A percentile compares a stretch with the other conserved stretches of the same genome.
phyloP scores from a whole-genome alignment of 805 yeast species.

The Candida maesae region DNA sequence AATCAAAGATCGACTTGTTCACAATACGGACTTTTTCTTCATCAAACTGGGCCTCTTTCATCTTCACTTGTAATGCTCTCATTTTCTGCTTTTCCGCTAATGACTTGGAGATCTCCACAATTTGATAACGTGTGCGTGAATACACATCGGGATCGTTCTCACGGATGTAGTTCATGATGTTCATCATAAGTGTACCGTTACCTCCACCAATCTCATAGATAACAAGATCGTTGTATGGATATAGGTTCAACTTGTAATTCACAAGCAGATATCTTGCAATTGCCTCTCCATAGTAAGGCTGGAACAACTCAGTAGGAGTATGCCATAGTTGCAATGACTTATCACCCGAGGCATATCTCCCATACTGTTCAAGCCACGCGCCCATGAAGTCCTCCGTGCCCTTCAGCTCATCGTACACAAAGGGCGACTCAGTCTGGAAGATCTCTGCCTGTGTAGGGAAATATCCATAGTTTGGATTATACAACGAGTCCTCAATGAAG shows the following conservation, averaged over 20 bases:
- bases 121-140: slow-evolving; percentile 50
- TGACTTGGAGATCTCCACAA: slow-evolving; percentile 22
- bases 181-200: slow-evolving; percentile 80
- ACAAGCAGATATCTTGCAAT: slow-evolving; percentile 75
- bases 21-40: slow-evolving; percentile 55
- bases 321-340: slow-evolving; percentile 69
- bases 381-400: slow-evolving; percentile 70
- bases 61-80: slow-evolving; percentile 11
- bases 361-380: slow-evolving; percentile 62
- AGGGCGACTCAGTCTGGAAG: slow-evolving; percentile 62
- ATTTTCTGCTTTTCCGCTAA: slow-evolving; percentile 28
- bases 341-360: slow-evolving; percentile 40
- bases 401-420: slow-evolving; percentile 51
- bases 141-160: slow-evolving; percentile 71
- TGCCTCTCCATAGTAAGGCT: slow-evolving; percentile 82
- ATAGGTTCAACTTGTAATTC: slow-evolving; percentile 62
- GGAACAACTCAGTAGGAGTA: slow-evolving; percentile 83
- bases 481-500: slow-evolving; percentile 80
- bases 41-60: slow-evolving; percentile 38
- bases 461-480: slow-evolving; percentile 80
- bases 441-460: slow-evolving; percentile 76
- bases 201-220: slow-evolving; percentile 92
- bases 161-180: slow-evolving; percentile 62
- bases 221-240: slow-evolving; percentile 66
- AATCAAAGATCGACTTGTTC: slow-evolving; percentile 72